Conservation (phyloP, 345 rosid genomes). For the Arabis alpina region DNA sequence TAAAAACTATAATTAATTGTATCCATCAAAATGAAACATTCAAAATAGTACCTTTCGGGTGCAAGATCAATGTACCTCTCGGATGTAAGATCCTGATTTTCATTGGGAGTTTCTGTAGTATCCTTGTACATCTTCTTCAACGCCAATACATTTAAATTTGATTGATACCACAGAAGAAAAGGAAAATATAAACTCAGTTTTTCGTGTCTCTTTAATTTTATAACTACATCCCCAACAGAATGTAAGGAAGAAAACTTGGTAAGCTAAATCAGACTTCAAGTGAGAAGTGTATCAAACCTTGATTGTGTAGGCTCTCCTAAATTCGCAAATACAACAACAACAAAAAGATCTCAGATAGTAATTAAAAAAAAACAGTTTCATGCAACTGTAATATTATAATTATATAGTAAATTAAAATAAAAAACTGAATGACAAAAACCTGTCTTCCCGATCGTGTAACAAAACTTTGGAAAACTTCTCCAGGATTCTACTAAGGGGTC, state of each 20-base stretch:
- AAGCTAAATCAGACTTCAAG: no score
- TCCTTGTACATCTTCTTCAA: constrained; percentile 2
- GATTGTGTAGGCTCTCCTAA: constrained; percentile 25
- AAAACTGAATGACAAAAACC: constrained; percentile 14
- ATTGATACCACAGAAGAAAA: neutral
- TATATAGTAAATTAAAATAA: neutral
- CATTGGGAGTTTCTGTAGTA: neutral
- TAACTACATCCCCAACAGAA: no score
- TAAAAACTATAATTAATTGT: neutral
- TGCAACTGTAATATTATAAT: neutral
- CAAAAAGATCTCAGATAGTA: neutral
- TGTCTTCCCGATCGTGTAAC: constrained; percentile 8
- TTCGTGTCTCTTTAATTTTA: neutral
- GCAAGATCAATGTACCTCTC: neutral
- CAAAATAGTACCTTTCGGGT: neutral
- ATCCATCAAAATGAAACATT: neutral
- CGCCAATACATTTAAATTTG: neutral
- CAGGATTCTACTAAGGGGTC: neutral
- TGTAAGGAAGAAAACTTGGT: no score
- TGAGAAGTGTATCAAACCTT: constrained; percentile 21
- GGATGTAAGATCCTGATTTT: neutral
- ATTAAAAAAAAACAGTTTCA: neutral
- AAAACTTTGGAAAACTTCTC: constrained; percentile 1
- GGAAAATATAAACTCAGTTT: neutral
- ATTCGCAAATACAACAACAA: neutral